Evolutionary conservation across 2,329 filamentous ascomycete genomes (phyloP).

Genomic region (Dryadomyces sulphureus): DNA sequence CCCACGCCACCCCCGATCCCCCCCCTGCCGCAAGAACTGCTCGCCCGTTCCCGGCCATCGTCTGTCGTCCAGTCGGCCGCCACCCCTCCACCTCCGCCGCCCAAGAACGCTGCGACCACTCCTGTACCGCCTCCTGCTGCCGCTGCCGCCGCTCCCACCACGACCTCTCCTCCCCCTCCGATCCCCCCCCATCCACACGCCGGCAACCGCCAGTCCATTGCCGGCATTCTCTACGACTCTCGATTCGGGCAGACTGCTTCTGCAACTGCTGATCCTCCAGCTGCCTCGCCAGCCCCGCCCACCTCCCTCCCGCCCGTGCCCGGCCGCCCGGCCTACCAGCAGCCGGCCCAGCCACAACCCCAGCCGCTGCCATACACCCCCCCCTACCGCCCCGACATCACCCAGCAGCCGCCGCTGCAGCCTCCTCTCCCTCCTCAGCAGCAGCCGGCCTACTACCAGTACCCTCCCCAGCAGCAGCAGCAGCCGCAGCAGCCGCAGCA

Average conservation of each 20-base stretch:
- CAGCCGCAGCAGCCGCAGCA: slow-evolving; percentile 18
- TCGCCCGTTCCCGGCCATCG: slow-evolving; percentile 13
- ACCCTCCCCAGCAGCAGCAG: slow-evolving; percentile 7
- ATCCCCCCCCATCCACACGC: slow-evolving; percentile 8
- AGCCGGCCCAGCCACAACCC: slow-evolving; percentile 11
- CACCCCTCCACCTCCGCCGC: slow-evolving; percentile 39
- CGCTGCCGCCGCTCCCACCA: background rate
- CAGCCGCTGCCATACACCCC: slow-evolving; percentile 12
- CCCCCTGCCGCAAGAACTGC: slow-evolving; percentile 52
- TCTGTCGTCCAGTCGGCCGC: slow-evolving; percentile 21
- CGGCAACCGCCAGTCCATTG: background rate
- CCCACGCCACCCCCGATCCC: slow-evolving; percentile 51
- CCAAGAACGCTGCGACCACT: background rate
- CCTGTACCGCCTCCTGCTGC: background rate
- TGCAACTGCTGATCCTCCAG: no score
- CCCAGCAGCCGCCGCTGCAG: background rate
- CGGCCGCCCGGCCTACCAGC: slow-evolving; percentile 10
- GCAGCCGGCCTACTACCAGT: background rate
- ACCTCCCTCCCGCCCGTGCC: slow-evolving; percentile 5
- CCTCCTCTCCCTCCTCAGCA: background rate
- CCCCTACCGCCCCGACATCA: background rate
- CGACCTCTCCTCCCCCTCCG: slow-evolving; percentile 6
- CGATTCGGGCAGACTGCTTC: slow-evolving; percentile 9
- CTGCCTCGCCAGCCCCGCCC: slow-evolving; percentile 4
- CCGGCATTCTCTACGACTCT: background rate